These are phyloP conservation scores for Royoungia palumana DNA, from an alignment of 768 basidiomycete species.

Conservation along the genomic window DNA sequence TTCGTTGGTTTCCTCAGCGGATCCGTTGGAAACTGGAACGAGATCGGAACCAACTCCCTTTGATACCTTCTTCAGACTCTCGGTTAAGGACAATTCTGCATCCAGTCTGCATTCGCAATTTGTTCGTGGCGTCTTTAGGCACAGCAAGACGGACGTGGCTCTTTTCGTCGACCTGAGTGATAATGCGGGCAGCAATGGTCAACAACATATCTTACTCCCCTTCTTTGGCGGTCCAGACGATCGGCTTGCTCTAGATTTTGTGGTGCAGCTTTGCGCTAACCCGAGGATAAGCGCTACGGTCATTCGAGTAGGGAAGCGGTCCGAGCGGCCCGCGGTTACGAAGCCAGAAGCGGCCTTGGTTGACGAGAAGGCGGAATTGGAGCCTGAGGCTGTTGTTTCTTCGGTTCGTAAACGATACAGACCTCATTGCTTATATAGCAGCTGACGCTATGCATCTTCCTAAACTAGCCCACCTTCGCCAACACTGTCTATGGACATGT, in stretches of 20 bases:
- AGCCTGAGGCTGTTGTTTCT: constrained; percentile 6
- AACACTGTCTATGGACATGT: constrained; percentile 72
- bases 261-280: constrained; percentile 74
- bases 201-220: constrained; percentile 73
- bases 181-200: constrained; percentile 24
- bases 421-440: neutral
- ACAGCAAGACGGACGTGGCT: constrained; percentile 71
- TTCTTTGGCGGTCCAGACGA: constrained; percentile 97
- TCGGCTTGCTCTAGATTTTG: constrained; percentile 75
- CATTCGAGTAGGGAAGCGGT: constrained; percentile 50
- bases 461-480: constrained; percentile 47
- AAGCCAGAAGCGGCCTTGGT: constrained; percentile 54
- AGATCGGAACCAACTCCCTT: constrained; percentile 56
- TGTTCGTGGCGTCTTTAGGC: constrained; percentile 76
- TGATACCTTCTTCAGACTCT: constrained; percentile 68
- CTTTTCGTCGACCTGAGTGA: constrained; percentile 76
- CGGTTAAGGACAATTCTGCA: constrained; percentile 45
- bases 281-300: constrained; percentile 67
- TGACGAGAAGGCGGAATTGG: constrained; percentile 45
- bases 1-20: constrained; percentile 30
- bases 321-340: constrained; percentile 45
- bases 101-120: constrained; percentile 75
- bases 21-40: constrained; percentile 27
- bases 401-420: neutral
- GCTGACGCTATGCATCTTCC: constrained; percentile 1